Conservation (phyloP, 805 yeast genomes). For the Millerozyma miso region DNA sequence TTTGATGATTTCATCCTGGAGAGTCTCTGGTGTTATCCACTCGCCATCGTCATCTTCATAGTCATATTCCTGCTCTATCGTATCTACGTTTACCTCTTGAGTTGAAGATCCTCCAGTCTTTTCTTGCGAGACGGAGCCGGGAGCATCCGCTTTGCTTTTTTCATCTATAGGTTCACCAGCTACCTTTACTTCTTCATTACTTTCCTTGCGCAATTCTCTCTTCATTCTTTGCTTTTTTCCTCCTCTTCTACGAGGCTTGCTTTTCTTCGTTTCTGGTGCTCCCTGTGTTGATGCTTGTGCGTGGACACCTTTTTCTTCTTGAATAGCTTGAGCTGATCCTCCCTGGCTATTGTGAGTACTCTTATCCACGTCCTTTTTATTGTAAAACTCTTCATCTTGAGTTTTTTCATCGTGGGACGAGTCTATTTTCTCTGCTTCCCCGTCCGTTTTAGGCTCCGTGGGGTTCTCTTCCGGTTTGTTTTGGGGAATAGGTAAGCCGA, state of each 20-base stretch:
- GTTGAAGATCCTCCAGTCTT: neutral
- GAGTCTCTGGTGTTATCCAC: conserved; percentile 91
- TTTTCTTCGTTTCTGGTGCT: conserved; percentile 65
- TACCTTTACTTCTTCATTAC: conserved; percentile 7
- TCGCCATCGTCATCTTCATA: conserved; percentile 81
- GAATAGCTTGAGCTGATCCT: neutral
- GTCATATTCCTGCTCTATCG: conserved; percentile 47
- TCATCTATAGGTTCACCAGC: conserved; percentile 1
- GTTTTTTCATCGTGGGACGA: conserved; percentile 16
- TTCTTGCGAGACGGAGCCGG: conserved; percentile 2
- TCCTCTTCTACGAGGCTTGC: conserved; percentile 53
- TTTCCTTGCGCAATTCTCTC: conserved; percentile 15
- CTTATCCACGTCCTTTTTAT: conserved; percentile 7
- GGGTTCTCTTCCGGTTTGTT: conserved; percentile 9
- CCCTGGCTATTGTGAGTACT: conserved; percentile 1
- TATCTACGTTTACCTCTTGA: conserved; percentile 7
- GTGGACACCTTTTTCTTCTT: conserved; percentile 4
- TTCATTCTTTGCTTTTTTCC: conserved; percentile 24
- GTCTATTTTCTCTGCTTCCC: conserved; percentile 9
- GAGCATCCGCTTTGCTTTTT: neutral
- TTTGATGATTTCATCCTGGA: conserved; percentile 63
- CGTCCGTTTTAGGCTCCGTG: conserved; percentile 7
- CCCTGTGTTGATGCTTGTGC: conserved; percentile 22
- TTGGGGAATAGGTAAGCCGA: neutral
- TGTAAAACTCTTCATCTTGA: conserved; percentile 7